Evolutionary conservation across 129 eudicot genomes (phyloP).

Genomic region (Calendula officinalis): DNA sequence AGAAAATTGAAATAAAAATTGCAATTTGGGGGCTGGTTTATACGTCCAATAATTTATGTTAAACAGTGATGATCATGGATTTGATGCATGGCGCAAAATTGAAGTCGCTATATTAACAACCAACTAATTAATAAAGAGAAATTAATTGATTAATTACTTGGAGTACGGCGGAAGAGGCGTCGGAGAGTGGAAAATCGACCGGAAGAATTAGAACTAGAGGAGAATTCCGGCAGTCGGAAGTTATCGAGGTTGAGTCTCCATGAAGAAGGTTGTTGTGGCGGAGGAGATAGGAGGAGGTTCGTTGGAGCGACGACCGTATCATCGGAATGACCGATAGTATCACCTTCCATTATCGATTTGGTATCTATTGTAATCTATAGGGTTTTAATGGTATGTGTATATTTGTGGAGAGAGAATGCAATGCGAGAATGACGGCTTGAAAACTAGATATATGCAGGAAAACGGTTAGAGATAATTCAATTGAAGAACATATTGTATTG

Average conservation of each 20-base stretch:
- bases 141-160: conserved; percentile 10
- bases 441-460: not conserved
- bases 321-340: not conserved
- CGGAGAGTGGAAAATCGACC: conserved; percentile 9
- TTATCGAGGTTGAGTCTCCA: conserved; percentile 38
- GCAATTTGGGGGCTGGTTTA: not conserved
- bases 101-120: not conserved
- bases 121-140: too few species aligned
- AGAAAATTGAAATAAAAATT: not conserved
- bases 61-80: not conserved
- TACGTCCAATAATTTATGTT: too few species aligned
- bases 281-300: conserved; percentile 24
- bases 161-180: conserved; percentile 18
- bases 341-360: conserved; percentile 26
- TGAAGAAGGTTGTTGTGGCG: conserved; percentile 24
- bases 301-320: not conserved
- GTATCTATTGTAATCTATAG: not conserved
- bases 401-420: not conserved
- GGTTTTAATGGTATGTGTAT: not conserved
- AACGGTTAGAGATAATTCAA: conserved; percentile 10
- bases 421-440: not conserved
- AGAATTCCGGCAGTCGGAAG: conserved; percentile 28
- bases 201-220: conserved; percentile 8
- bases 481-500: not conserved
- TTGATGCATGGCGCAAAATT: not conserved